A percentile compares a stretch with the other conserved stretches of the same genome.
Conservation (phyloP, 148 eudicot species). For the Pouteria glomerata region DNA sequence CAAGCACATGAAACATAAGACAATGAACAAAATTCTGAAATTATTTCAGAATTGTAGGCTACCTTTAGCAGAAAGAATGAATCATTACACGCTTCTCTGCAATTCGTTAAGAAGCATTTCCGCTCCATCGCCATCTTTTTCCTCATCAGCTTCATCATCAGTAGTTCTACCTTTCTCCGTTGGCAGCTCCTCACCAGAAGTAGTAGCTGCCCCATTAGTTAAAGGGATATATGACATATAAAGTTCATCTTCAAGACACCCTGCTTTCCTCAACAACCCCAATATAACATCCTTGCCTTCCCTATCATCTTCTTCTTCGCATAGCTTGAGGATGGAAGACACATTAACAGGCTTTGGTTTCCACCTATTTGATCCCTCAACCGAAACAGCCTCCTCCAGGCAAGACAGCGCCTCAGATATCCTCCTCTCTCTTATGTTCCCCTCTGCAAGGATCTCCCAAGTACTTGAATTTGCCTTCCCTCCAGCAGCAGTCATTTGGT, state of each 20-base stretch:
- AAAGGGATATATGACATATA: slow-evolving; percentile 37
- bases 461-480: slow-evolving; percentile 59
- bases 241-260: slow-evolving; percentile 50
- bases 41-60: background rate
- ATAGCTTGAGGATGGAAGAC: slow-evolving; percentile 41
- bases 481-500: slow-evolving; percentile 47
- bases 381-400: slow-evolving; percentile 47
- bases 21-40: background rate
- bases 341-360: slow-evolving; percentile 51
- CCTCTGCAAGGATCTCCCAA: slow-evolving; percentile 72
- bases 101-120: slow-evolving; percentile 35
- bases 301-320: slow-evolving; percentile 42
- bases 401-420: slow-evolving; percentile 64
- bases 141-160: slow-evolving; percentile 21
- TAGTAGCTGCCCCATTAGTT: slow-evolving; percentile 3
- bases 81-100: slow-evolving; percentile 30
- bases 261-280: slow-evolving; percentile 46
- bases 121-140: slow-evolving; percentile 29
- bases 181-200: slow-evolving; percentile 11
- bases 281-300: slow-evolving; percentile 48
- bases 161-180: slow-evolving; percentile 15
- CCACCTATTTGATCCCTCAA: slow-evolving; percentile 47
- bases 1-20: background rate
- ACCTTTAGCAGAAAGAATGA: background rate
- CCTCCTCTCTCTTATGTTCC: slow-evolving; percentile 41